Evolutionary conservation across 225 moss, liverwort and hornwort species (phyloP).

Genomic region (Bryum argenteum): DNA sequence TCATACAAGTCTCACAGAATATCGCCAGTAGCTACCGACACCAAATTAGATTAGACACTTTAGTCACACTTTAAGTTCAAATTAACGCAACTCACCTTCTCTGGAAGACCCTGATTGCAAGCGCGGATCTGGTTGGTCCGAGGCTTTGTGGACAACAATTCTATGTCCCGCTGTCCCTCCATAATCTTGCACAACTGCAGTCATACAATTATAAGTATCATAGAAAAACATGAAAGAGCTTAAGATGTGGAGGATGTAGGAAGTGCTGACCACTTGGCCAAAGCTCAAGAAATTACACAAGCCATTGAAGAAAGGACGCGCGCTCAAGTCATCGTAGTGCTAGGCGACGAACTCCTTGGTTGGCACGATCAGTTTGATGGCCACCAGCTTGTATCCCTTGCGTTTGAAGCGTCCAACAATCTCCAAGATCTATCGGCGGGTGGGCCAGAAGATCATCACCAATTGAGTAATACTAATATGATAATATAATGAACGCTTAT

Average conservation of each 20-base stretch:
- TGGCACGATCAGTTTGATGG: slow-evolving; percentile 68
- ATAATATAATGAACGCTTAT: too few relatives aligned
- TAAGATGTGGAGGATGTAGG: background rate
- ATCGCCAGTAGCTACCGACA: too few relatives aligned
- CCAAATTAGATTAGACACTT: too few relatives aligned
- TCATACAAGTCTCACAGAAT: too few relatives aligned
- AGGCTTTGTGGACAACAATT: slow-evolving; percentile 60
- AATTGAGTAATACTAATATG: background rate
- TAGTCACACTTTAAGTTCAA: background rate
- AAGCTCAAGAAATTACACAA: slow-evolving; percentile 85
- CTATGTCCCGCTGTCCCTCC: slow-evolving; percentile 78
- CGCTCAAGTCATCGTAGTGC: slow-evolving; percentile 80
- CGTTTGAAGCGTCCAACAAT: slow-evolving; percentile 75
- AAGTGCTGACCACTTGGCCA: slow-evolving; percentile 64
- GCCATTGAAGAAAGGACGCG: slow-evolving; percentile 74
- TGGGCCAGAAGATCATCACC: background rate
- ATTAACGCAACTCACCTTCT: slow-evolving; percentile 43
- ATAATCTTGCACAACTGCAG: slow-evolving; percentile 71
- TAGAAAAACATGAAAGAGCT: background rate
- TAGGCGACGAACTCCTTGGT: slow-evolving; percentile 80
- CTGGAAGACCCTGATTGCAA: slow-evolving; percentile 64
- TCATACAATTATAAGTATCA: background rate
- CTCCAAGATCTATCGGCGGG: slow-evolving; percentile 56
- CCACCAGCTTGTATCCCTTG: slow-evolving; percentile 86
- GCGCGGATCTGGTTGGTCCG: slow-evolving; percentile 63